Base-by-base conservation (phyloP, 208 protist species). In the Borovskyia barvae region DNA sequence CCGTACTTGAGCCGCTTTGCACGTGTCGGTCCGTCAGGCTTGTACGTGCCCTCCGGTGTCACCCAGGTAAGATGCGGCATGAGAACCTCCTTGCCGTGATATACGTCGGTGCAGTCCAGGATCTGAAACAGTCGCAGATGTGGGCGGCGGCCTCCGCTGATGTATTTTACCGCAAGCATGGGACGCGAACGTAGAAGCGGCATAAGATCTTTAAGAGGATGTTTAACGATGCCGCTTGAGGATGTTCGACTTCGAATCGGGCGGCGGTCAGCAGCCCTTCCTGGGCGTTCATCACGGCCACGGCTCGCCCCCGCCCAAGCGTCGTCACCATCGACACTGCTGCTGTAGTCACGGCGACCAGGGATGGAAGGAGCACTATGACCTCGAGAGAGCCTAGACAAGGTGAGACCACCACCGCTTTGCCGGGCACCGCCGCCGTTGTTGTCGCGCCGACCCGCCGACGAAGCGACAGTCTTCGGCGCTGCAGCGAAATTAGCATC, bases 11-110 rank as follows among this genome's bases (percentile, higher is more conserved):
- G 32, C 32, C 30, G 17, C 33, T 22, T 41, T 14, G 41, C 30
- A 1, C 42, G 66, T 5, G 42, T 48, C 19, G 24, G 40, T 11
- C 50, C 41, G 14, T 60, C 60, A 29, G 42, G 40, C 17, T 25
- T 28, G 25, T 46, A 25, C 37, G 22, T 41, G 28, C 29, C 55
- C 15, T 58, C 41, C 32, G 57, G 47, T 1, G 51, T 14, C 1
- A 48, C 68, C 86, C 86, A 93, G 5, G 65, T 70, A 15, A 93
- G 55, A 62, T 90, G 82, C 20, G 86, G 86, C 71, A 84, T 85
- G n/a, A 79, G 56, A 33, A 77, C 74, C 53, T 71, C 58, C 0
- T 48, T 56, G 2, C 75, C 71, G 12, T 56, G 26, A 36, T 71
- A 82, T 2, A 30, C 37, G 19, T 58, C 71, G 15, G 73, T 36